A percentile compares a stretch with the other conserved stretches of the same genome.
Conservation (phyloP, 768 basidiomycete genomes). For the Lactifluus pinguis region DNA sequence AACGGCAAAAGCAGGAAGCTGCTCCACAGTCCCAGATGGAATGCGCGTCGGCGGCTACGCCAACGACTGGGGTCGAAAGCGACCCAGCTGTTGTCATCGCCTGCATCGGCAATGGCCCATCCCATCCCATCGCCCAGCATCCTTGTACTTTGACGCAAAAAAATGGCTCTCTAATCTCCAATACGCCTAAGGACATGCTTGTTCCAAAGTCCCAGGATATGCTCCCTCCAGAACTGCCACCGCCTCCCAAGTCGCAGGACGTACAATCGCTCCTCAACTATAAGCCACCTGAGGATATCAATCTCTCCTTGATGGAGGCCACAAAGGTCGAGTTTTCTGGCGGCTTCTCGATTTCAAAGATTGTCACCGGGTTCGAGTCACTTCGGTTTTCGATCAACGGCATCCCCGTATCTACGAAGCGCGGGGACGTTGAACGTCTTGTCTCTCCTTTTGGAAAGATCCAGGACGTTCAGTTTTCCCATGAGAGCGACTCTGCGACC, state of each 20-base stretch:
- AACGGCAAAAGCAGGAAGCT: background rate
- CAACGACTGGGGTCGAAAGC: background rate
- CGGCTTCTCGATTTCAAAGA: slow-evolving; percentile 49
- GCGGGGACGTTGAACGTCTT: slow-evolving; percentile 29
- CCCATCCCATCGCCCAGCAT: background rate
- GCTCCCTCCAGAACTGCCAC: no score
- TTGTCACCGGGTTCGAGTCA: slow-evolving; percentile 64
- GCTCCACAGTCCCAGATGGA: background rate
- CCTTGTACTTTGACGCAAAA: no score
- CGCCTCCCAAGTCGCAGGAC: background rate
- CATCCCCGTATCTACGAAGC: slow-evolving; percentile 32
- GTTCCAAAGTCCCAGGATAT: no score
- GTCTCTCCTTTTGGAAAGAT: slow-evolving; percentile 42
- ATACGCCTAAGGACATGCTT: no score
- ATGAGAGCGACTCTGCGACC: slow-evolving; percentile 14
- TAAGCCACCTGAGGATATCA: slow-evolving; percentile 8
- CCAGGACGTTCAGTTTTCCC: slow-evolving; percentile 26
- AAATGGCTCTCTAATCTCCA: no score
- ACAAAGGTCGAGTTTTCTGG: slow-evolving; percentile 46
- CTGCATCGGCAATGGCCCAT: no score
- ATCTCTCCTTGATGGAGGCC: slow-evolving; percentile 40
- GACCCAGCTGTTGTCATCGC: background rate
- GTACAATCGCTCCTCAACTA: background rate
- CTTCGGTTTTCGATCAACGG: slow-evolving; percentile 48
- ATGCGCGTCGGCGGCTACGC: background rate